Evolutionary conservation across 2,329 filamentous ascomycete genomes (phyloP), one percentile per base, ranked within the genome.

Genomic region (Phaeophleospora eucalypticola): DNA sequence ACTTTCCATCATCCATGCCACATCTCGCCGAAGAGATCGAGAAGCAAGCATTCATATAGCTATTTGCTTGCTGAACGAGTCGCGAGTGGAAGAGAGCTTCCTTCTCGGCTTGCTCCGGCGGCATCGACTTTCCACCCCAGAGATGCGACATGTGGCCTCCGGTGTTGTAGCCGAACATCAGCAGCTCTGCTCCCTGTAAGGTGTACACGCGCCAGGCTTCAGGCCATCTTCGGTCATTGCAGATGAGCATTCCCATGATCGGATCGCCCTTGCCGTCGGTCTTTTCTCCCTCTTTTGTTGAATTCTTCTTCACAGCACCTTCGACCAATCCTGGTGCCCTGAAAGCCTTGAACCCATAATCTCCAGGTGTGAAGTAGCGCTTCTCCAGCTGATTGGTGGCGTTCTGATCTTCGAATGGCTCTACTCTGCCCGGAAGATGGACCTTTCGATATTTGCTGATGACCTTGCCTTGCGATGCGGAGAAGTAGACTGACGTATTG

Each of bases 371-470:
- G 58, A 80, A 80, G 57, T 79, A 80, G 27, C 73, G 63, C 61
- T 80, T 80, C 59, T 80, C 77, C 3, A 80, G 69, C 61, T 80
- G 77, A 54, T 79, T 75, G 3, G 72, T 70, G 1, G 72, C 73
- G 3, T 69, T 64, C 3, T 74, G 71, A 34, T 74, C 68, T 2
- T 68, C 64, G 24, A 76, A 71, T 9, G 76, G 75, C 56, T 78
- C 75, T n/a, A 68, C 65, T 2, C 72, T 73, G 0, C 77, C 77
- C 0, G 77, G 77, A 2, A 80, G 64, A 54, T 80, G 77, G 2
- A 79, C 67, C 58, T 80, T 80, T 49, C 76, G 69, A 56, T 80
- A 80, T 54, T 78, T 80, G 21, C 66, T 67, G 17, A 80, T 57
- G 4, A 77, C 67, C 36, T 65, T 57, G 15, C 64, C 66, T 21